Evolutionary conservation across 306 rosid genomes (phyloP).

Genomic region (Gleditsia sinensis): DNA sequence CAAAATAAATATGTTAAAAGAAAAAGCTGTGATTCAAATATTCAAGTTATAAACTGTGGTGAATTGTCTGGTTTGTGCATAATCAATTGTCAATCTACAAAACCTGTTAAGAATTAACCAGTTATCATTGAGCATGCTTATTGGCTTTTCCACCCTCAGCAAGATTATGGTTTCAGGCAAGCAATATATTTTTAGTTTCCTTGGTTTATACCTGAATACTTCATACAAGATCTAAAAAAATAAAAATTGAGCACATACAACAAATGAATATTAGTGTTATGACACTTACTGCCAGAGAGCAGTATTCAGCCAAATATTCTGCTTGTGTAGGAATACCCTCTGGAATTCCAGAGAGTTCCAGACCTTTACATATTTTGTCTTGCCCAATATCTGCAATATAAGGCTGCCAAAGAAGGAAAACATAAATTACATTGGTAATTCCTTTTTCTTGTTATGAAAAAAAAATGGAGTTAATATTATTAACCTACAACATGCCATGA

Average conservation of each 20-base stretch:
- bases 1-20: background rate
- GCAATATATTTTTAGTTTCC: constrained; percentile 10
- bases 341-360: constrained; percentile 64
- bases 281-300: constrained; percentile 71
- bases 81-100: background rate
- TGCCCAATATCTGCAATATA: constrained; percentile 49
- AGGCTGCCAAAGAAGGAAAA: constrained; percentile 53
- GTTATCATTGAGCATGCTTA: constrained; percentile 13
- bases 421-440: constrained; percentile 7
- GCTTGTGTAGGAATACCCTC: constrained; percentile 84
- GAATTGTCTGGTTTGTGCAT: background rate
- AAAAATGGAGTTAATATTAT: constrained; percentile 14
- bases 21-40: background rate
- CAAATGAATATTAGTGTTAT: background rate
- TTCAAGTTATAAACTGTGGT: background rate
- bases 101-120: background rate
- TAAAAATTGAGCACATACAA: constrained; percentile 16
- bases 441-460: background rate
- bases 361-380: constrained; percentile 49
- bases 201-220: constrained; percentile 1
- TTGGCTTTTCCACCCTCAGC: constrained; percentile 22
- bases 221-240: background rate
- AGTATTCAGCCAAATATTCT: constrained; percentile 85
- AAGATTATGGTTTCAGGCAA: background rate
- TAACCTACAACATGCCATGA: constrained; percentile 17